Evolutionary conservation across 2,329 filamentous ascomycete genomes (phyloP), one percentile per base, ranked within the genome.

Genomic region (Aureobasidium uvarum): DNA sequence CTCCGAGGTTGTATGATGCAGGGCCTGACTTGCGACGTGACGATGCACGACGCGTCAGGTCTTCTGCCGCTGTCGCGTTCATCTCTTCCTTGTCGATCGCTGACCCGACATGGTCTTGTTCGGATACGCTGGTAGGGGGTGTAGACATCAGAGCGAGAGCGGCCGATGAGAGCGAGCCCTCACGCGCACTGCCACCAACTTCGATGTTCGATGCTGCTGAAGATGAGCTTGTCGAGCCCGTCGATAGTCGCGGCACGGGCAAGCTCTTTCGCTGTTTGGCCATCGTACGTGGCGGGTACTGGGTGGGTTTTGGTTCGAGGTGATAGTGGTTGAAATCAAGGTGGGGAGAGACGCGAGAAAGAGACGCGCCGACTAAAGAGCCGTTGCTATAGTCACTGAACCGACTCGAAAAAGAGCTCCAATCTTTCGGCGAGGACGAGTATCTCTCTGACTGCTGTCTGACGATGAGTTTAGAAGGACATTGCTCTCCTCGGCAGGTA

Each of bases 111-210:
- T 86, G 89, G 67, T 80, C 81, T 70, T 80, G 82, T 74, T 89
- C 87, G 72, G 83, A 84, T 69, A 87, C 79, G 70, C 85, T 89
- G 56, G 87, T 90, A 28, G 86, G 86, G 54, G 88, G 87, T 66
- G 88, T 89, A 23, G 85, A 88, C 71, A 80, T 83, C 31, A 81
- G 71, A 41, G 76, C 78, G 58, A 54, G 36, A 45, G 84, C 85
- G 79, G 83, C 83, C 80, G 83, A 78, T 70, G 84, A 41, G 43
- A 65, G 72, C 79, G 76, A 74, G 74, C 70, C 71, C 67, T 74
- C 74, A 69, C 72, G 72, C 66, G 71, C 71, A 66, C 73, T 72
- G 69, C 74, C 72, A 70, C 74, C 72, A 50, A 77, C 76, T 41
- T 76, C 74, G 68, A 79, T 78, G 70, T 75, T 77, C 54, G 79